These are phyloP conservation scores for Trichosporon ovoides DNA, from an alignment of 1,284 basidiomycete genomes.

Conservation along the genomic window DNA sequence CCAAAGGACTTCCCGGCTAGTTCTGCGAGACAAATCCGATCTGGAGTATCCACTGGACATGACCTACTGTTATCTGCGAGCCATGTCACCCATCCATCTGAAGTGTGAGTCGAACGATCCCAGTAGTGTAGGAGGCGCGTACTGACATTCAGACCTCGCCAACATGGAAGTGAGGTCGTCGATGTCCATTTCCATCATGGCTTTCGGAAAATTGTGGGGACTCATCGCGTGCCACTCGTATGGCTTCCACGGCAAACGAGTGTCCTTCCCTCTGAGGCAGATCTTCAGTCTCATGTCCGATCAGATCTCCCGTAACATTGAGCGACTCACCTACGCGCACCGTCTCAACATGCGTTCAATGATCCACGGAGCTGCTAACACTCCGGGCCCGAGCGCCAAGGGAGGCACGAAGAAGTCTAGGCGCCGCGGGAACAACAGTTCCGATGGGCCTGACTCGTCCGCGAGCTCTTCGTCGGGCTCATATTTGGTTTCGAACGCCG, in stretches of 20 bases:
- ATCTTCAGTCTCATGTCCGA: conserved; percentile 76
- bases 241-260: conserved; percentile 69
- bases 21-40: conserved; percentile 63
- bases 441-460: not conserved
- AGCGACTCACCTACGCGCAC: conserved; percentile 73
- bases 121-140: not conserved
- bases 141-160: conserved; percentile 56
- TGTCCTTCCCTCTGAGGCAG: conserved; percentile 76
- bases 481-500: conserved; percentile 80
- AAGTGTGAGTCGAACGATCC: conserved; percentile 57
- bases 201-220: conserved; percentile 78
- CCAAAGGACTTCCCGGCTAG: conserved; percentile 70
- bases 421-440: not conserved
- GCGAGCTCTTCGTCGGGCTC: conserved; percentile 44
- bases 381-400: not conserved
- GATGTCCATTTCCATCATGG: conserved; percentile 82
- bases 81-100: conserved; percentile 85
- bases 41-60: conserved; percentile 73
- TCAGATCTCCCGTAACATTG: conserved; percentile 76
- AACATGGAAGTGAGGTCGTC: conserved; percentile 78
- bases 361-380: conserved; percentile 2
- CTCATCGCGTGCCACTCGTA: conserved; percentile 80
- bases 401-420: not conserved
- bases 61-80: conserved; percentile 79
- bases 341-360: conserved; percentile 72